Percentiles rank a stretch among this genome's conserved stretches.
Evolutionary conservation across 805 yeast species (phyloP).

Genomic region (Myxozyma melibiosi): DNA sequence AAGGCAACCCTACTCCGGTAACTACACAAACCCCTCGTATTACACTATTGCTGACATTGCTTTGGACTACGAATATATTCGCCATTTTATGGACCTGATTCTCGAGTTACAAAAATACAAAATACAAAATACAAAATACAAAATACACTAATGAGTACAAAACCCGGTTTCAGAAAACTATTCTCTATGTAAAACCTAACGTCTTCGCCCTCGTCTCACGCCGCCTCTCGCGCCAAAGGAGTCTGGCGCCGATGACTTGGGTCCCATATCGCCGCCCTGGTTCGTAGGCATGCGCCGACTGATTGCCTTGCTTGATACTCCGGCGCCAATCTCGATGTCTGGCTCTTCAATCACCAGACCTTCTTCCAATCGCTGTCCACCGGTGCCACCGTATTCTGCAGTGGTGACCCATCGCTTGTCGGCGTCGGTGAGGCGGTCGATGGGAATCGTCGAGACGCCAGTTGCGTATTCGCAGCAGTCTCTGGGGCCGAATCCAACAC

Average conservation of each 20-base stretch:
- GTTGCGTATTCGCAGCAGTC: slow-evolving; percentile 95
- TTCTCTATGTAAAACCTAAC: no score
- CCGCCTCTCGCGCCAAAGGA: neutral
- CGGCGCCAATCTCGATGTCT: slow-evolving; percentile 94
- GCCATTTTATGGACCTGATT: no score
- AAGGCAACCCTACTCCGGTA: no score
- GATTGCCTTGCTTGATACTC: slow-evolving; percentile 88
- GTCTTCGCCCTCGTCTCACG: neutral
- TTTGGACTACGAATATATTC: no score
- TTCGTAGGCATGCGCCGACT: slow-evolving; percentile 92
- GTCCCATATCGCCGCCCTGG: slow-evolving; percentile 50
- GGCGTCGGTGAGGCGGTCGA: slow-evolving; percentile 88
- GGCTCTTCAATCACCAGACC: slow-evolving; percentile 94
- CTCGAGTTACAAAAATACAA: no score
- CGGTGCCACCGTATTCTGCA: slow-evolving; percentile 98
- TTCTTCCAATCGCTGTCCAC: slow-evolving; percentile 75
- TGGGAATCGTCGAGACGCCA: slow-evolving; percentile 85
- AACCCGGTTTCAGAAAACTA: neutral
- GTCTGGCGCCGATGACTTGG: slow-evolving; percentile 22
- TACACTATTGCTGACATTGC: no score
- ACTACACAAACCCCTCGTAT: no score
- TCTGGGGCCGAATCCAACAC: slow-evolving; percentile 98
- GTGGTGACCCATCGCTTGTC: slow-evolving; percentile 84
- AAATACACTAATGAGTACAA: no score
- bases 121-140: no score